phyloP scores from a whole-genome alignment of 2,329 filamentous ascomycete genomes.

The Septoria petroselini region DNA sequence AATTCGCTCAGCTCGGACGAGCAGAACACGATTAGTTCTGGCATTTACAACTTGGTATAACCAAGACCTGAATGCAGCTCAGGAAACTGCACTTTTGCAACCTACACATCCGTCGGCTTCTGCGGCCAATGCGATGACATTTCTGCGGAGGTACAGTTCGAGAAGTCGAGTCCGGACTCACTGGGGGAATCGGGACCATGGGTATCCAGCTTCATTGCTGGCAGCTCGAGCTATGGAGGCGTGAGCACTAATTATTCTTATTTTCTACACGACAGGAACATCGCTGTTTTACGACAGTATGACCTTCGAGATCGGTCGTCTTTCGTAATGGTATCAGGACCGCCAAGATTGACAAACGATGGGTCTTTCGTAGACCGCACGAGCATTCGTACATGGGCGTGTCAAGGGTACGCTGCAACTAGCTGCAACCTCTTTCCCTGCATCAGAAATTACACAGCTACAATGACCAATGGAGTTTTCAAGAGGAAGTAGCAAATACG shows the following conservation, averaged over 20 bases:
- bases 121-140: constrained; percentile 15
- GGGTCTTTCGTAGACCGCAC: not conserved
- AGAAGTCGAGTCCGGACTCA: no score
- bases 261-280: no score
- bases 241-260: constrained; percentile 5
- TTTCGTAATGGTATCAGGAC: constrained; percentile 3
- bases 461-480: constrained; percentile 1
- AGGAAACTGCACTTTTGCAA: constrained; percentile 16
- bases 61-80: constrained; percentile 5
- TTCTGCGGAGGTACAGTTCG: constrained; percentile 2
- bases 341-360: not conserved
- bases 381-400: constrained; percentile 7
- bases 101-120: constrained; percentile 15
- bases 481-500: constrained; percentile 1
- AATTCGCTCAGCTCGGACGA: constrained; percentile 10
- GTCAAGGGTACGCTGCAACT: constrained; percentile 9
- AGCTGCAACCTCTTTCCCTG: constrained; percentile 4
- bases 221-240: not conserved
- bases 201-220: constrained; percentile 2
- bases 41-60: constrained; percentile 7
- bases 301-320: not conserved
- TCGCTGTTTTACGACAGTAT: no score
- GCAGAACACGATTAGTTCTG: constrained; percentile 12
- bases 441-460: constrained; percentile 8
- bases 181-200: no score